phyloP scores from a whole-genome alignment of 2,329 filamentous ascomycete genomes.

The Penicillium sp. region DNA sequence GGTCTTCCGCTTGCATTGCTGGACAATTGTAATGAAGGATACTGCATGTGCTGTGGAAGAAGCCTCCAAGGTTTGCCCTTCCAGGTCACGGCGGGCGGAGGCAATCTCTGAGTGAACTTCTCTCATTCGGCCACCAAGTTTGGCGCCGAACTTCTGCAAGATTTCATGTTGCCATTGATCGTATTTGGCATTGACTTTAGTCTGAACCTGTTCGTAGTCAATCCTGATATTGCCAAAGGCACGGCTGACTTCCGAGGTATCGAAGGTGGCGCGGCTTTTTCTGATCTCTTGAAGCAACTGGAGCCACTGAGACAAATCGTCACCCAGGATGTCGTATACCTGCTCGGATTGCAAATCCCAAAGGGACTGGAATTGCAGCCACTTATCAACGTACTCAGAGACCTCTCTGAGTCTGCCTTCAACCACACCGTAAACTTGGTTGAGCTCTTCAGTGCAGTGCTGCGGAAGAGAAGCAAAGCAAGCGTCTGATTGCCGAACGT shows the following conservation, averaged over 20 bases:
- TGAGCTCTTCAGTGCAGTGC: constrained; percentile 74
- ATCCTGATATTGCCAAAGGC: constrained; percentile 93
- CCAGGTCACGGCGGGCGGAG: constrained; percentile 82
- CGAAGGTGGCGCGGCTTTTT: constrained; percentile 92
- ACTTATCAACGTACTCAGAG: constrained; percentile 87
- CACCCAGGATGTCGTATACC: constrained; percentile 86
- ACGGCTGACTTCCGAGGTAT: constrained; percentile 90
- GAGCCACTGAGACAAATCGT: constrained; percentile 88
- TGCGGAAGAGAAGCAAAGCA: constrained; percentile 79
- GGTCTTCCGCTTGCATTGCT: constrained; percentile 91
- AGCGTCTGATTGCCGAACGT: constrained; percentile 47
- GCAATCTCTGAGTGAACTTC: constrained; percentile 91
- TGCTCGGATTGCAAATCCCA: constrained; percentile 97
- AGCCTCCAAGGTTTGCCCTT: constrained; percentile 86
- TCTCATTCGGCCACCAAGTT: constrained; percentile 84
- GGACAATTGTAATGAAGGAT: constrained; percentile 96
- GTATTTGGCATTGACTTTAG: constrained; percentile 98
- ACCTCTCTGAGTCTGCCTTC: constrained; percentile 80
- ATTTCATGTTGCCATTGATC: constrained; percentile 99
- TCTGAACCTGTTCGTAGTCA: constrained; percentile 97
- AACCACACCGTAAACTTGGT: constrained; percentile 75
- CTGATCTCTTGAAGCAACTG: constrained; percentile 96
- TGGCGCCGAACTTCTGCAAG: constrained; percentile 83
- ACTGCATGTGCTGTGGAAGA: constrained; percentile 96
- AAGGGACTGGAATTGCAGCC: constrained; percentile 96